Percentiles rank a stretch among this genome's conserved stretches.
Conservation (phyloP, 208 protist genomes). For the Acanthamoeba lenticulata region DNA sequence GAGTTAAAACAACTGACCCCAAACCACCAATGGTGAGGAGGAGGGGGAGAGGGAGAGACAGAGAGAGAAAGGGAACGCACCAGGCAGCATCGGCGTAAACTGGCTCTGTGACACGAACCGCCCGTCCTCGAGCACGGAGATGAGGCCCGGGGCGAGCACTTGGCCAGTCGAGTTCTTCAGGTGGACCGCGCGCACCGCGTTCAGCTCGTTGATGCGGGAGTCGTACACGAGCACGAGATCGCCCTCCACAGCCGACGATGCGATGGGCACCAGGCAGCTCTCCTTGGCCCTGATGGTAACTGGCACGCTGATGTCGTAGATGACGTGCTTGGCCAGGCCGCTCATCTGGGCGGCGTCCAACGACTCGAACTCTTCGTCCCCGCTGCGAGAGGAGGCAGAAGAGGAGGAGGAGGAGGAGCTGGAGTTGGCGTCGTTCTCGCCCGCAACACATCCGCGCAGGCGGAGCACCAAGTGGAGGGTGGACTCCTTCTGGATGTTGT, state of each 20-base stretch:
- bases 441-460: neutral
- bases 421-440: neutral
- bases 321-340: slow-evolving; percentile 43
- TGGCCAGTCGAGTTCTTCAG: neutral
- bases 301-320: neutral
- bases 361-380: neutral
- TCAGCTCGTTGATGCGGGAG: neutral
- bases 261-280: neutral
- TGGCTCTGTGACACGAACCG: neutral
- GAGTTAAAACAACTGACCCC: too few species aligned
- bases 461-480: slow-evolving; percentile 78
- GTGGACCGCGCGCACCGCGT: neutral
- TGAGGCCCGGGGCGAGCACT: slow-evolving; percentile 21
- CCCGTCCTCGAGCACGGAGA: slow-evolving; percentile 9
- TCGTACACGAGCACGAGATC: slow-evolving; percentile 65
- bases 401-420: neutral
- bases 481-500: too few species aligned
- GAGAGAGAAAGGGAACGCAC: neutral
- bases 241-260: neutral
- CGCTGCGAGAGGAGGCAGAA: too few species aligned
- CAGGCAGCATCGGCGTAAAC: slow-evolving; percentile 70
- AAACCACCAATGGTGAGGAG: too few species aligned
- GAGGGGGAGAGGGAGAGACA: too few species aligned
- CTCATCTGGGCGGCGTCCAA: neutral
- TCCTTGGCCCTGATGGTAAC: neutral